Conservation (phyloP, 1,139 yeast genomes). For the Barnettozyma hawaiiensis region DNA sequence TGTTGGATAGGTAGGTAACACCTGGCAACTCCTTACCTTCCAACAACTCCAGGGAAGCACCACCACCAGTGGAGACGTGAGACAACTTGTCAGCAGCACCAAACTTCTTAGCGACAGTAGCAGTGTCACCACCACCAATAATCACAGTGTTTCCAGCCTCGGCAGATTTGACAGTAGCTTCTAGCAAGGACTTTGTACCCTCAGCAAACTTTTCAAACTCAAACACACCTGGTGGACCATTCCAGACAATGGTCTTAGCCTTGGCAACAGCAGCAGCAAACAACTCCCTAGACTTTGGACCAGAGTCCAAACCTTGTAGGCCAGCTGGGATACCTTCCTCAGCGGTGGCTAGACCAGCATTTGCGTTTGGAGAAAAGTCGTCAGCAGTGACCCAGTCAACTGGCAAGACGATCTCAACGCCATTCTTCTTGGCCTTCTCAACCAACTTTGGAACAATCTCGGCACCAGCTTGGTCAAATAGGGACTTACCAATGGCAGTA, state of each 20-base stretch:
- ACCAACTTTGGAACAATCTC: constrained; percentile 84
- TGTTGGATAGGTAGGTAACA: constrained; percentile 82
- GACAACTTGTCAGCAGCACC: constrained; percentile 93
- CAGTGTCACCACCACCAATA: constrained; percentile 99
- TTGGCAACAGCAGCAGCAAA: constrained; percentile 75
- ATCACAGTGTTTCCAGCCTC: constrained; percentile 89
- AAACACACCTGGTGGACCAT: constrained; percentile 99
- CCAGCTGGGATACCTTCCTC: constrained; percentile 86
- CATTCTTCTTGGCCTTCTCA: constrained; percentile 92
- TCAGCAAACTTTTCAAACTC: constrained; percentile 86
- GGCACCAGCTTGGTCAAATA: constrained; percentile 89
- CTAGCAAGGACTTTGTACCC: constrained; percentile 87
- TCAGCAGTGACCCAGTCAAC: constrained; percentile 93
- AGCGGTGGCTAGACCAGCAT: constrained; percentile 72
- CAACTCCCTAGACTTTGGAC: constrained; percentile 76
- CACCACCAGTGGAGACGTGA: constrained; percentile 98
- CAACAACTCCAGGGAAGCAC: constrained; percentile 95
- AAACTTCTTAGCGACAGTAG: constrained; percentile 96
- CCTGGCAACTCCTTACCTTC: constrained; percentile 98
- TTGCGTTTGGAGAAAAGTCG: constrained; percentile 86
- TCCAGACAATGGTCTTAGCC: constrained; percentile 98
- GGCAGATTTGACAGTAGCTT: constrained; percentile 80
- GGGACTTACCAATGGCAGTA: constrained; percentile 82
- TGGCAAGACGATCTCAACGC: constrained; percentile 87
- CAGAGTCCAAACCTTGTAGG: constrained; percentile 94